phyloP scores from a whole-genome alignment of 2,329 filamentous ascomycete genomes.

The Hymenotorrendiella dingleyae region DNA sequence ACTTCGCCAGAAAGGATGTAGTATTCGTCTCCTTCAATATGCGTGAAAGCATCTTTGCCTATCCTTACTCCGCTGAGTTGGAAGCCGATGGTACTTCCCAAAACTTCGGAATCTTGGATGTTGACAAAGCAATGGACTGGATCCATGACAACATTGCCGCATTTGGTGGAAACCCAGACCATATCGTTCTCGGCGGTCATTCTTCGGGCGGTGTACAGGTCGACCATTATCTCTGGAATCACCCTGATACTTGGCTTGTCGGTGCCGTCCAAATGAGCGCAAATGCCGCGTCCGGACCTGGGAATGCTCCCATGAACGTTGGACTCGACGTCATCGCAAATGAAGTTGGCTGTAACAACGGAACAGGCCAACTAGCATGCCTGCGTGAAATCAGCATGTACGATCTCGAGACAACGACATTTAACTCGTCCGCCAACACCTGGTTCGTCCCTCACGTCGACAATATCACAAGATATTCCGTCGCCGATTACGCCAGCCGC shows the following conservation, averaged over 20 bases:
- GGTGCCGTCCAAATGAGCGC: constrained; percentile 38
- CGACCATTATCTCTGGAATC: constrained; percentile 37
- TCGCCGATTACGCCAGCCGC: constrained; percentile 26
- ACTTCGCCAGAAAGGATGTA: constrained; percentile 12
- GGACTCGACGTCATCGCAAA: constrained; percentile 34
- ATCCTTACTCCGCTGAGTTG: constrained; percentile 21
- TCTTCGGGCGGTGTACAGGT: constrained; percentile 28
- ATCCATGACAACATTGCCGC: constrained; percentile 53
- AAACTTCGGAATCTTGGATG: constrained; percentile 48
- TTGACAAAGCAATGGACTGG: constrained; percentile 52
- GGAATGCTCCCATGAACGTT: constrained; percentile 33
- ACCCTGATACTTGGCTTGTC: constrained; percentile 34
- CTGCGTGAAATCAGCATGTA: constrained; percentile 31
- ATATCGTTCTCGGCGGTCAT: constrained; percentile 47
- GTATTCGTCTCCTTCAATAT: constrained; percentile 39
- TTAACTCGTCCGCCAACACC: constrained; percentile 34
- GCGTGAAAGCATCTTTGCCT: constrained; percentile 39
- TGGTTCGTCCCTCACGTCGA: constrained; percentile 39
- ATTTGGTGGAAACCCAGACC: constrained; percentile 45
- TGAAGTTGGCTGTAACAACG: constrained; percentile 33
- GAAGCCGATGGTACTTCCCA: constrained; percentile 3
- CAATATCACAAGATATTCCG: constrained; percentile 30
- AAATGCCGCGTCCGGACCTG: constrained; percentile 37
- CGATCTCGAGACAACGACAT: constrained; percentile 29
- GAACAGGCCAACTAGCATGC: constrained; percentile 33